A percentile compares a stretch with the other conserved stretches of the same genome.
Evolutionary conservation across 164 flowering plant species (phyloP).

Genomic region (Vitis rupestris): DNA sequence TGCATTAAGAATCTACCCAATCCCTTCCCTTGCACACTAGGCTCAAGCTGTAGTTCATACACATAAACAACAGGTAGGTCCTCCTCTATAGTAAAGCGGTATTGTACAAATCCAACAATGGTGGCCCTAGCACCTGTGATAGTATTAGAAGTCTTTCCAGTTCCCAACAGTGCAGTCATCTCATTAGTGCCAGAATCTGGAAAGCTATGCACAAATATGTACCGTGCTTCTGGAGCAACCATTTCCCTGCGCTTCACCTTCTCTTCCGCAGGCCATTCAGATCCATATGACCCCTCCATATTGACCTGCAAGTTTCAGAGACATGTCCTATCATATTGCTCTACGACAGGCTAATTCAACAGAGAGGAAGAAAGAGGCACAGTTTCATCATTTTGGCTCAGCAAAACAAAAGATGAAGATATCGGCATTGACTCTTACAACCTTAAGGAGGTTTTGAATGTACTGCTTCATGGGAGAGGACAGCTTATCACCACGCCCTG

Average conservation of each 20-base stretch:
- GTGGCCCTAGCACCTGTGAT: conserved; percentile 25
- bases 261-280: conserved; percentile 80
- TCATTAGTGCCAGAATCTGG: conserved; percentile 24
- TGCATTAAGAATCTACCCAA: conserved; percentile 86
- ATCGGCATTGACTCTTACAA: conserved; percentile 12
- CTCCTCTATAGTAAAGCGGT: conserved; percentile 79
- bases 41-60: conserved; percentile 89
- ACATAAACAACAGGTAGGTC: conserved; percentile 86
- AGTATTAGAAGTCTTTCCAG: conserved; percentile 6
- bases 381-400: not conserved
- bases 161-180: conserved; percentile 7
- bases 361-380: not conserved
- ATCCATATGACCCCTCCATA: conserved; percentile 77
- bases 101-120: conserved; percentile 84
- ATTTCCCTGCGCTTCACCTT: conserved; percentile 85
- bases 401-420: not conserved
- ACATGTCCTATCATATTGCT: not conserved
- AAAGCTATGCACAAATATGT: conserved; percentile 61
- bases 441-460: conserved; percentile 78
- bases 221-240: conserved; percentile 83
- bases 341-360: not conserved
- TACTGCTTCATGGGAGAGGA: conserved; percentile 54
- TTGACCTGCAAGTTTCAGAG: conserved; percentile 43
- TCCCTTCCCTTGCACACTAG: conserved; percentile 72
- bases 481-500: conserved; percentile 69